phyloP scores from a whole-genome alignment of 1,284 basidiomycete species.

The Phlebopus sp. region DNA sequence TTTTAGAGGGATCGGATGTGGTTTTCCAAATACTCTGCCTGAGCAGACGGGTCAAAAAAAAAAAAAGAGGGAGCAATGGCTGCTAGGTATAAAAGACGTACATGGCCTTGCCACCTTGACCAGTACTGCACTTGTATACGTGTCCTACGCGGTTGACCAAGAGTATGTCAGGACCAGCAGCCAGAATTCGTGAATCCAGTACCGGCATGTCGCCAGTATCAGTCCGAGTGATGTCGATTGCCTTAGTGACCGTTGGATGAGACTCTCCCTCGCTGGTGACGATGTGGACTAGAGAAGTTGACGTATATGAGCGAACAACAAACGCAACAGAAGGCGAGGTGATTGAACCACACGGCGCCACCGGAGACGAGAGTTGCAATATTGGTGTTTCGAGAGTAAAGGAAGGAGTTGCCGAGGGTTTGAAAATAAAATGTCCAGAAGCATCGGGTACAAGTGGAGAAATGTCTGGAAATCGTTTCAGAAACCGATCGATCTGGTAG shows the following conservation, averaged over 20 bases:
- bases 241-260: conserved; percentile 23
- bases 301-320: conserved; percentile 29
- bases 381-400: conserved; percentile 32
- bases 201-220: conserved; percentile 41
- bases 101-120: conserved; percentile 29
- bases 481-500: background rate
- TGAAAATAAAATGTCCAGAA: conserved; percentile 34
- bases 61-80: conserved; percentile 30
- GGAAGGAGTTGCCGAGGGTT: conserved; percentile 39
- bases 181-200: conserved; percentile 44
- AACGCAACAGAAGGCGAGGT: conserved; percentile 26
- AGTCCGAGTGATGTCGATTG: conserved; percentile 37
- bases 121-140: conserved; percentile 38
- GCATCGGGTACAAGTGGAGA: conserved; percentile 39
- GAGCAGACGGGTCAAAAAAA: conserved; percentile 3
- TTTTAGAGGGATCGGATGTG: conserved; percentile 13
- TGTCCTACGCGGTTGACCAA: conserved; percentile 46
- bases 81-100: conserved; percentile 22
- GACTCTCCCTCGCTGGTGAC: background rate
- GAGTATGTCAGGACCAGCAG: conserved; percentile 31
- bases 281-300: conserved; percentile 28
- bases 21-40: conserved; percentile 25
- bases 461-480: conserved; percentile 42
- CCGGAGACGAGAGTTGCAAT: conserved; percentile 28
- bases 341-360: conserved; percentile 19